Evolutionary conservation across 495 filamentous ascomycete species (phyloP).

Genomic region (Aspergillus bertholletiae): DNA sequence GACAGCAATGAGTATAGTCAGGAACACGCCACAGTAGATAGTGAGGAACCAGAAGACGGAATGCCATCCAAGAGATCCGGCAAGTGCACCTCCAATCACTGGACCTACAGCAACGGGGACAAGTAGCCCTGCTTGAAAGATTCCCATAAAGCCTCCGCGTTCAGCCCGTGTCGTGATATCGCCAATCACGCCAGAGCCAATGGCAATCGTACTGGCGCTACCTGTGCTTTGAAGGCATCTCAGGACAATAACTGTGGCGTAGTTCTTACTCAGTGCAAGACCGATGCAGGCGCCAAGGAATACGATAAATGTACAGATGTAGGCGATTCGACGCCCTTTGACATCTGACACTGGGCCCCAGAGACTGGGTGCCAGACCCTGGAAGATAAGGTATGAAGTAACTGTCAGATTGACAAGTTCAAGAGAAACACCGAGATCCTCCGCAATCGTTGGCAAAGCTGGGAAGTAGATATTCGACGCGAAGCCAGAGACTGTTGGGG

Average conservation of each 20-base stretch:
- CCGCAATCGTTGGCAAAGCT: slow-evolving; percentile 41
- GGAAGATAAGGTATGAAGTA: slow-evolving; percentile 51
- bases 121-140: slow-evolving; percentile 48
- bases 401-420: slow-evolving; percentile 48
- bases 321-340: slow-evolving; percentile 44
- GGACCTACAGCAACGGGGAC: slow-evolving; percentile 50
- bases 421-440: slow-evolving; percentile 37
- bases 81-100: slow-evolving; percentile 51
- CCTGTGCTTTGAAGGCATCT: slow-evolving; percentile 50
- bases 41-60: slow-evolving; percentile 56
- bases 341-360: slow-evolving; percentile 51
- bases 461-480: slow-evolving; percentile 56
- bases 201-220: slow-evolving; percentile 50
- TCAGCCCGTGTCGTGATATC: slow-evolving; percentile 52
- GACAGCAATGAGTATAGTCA: slow-evolving; percentile 35
- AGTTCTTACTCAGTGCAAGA: slow-evolving; percentile 42
- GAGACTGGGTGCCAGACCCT: slow-evolving; percentile 48
- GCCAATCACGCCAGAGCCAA: slow-evolving; percentile 54
- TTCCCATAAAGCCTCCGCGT: slow-evolving; percentile 54
- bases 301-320: slow-evolving; percentile 44
- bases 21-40: slow-evolving; percentile 43
- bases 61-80: slow-evolving; percentile 51
- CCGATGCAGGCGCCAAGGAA: slow-evolving; percentile 48
- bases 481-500: slow-evolving; percentile 45
- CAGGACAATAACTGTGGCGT: slow-evolving; percentile 43